Conservation (phyloP, 2,329 filamentous ascomycete species). For the Xylariaceae sp. region DNA sequence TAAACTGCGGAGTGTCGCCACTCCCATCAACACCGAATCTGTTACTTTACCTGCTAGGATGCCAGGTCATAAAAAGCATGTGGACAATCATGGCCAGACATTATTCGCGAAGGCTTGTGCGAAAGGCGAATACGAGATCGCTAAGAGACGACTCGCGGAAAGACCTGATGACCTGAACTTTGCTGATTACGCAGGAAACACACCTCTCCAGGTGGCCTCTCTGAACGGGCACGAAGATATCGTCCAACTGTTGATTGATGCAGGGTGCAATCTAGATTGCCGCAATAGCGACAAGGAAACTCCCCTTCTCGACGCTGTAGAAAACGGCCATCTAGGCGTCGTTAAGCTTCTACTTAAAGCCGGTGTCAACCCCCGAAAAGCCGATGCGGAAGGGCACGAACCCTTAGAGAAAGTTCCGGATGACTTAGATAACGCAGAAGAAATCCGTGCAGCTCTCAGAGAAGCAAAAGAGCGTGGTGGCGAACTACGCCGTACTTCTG, state of each 20-base stretch:
- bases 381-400: constrained; percentile 88
- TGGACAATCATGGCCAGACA: constrained; percentile 90
- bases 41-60: constrained; percentile 64
- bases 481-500: constrained; percentile 50
- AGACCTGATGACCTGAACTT: constrained; percentile 84
- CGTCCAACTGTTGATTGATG: constrained; percentile 77
- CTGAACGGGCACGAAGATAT: constrained; percentile 82
- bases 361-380: constrained; percentile 84
- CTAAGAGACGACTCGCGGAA: constrained; percentile 68
- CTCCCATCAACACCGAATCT: constrained; percentile 52
- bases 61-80: constrained; percentile 72
- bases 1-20: constrained; percentile 51
- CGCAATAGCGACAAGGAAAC: constrained; percentile 81
- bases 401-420: constrained; percentile 77
- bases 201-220: constrained; percentile 87
- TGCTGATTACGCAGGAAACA: constrained; percentile 92
- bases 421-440: constrained; percentile 70
- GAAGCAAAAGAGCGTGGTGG: constrained; percentile 53
- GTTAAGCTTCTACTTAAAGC: constrained; percentile 78
- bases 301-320: constrained; percentile 89
- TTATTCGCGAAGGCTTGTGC: constrained; percentile 85
- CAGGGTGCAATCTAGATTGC: constrained; percentile 78
- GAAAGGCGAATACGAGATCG: constrained; percentile 72
- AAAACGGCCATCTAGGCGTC: constrained; percentile 87
- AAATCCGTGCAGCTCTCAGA: constrained; percentile 66